Percentiles rank a stretch among this genome's conserved stretches.
Evolutionary conservation across 2,329 filamentous ascomycete genomes (phyloP).

Genomic region (Gaeumannomyces sp.): DNA sequence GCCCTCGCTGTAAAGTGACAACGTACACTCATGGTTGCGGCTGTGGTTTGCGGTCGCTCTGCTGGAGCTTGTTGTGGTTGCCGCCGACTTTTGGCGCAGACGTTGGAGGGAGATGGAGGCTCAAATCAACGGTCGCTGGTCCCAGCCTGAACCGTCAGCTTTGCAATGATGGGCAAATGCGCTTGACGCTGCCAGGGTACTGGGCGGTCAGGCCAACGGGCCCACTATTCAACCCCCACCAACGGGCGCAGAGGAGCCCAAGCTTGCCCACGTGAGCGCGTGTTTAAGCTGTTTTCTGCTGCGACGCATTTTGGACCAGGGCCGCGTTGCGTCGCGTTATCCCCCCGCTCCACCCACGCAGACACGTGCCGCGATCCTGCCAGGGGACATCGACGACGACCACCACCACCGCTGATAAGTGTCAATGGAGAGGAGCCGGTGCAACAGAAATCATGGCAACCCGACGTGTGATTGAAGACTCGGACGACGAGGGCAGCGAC

Average conservation of each 20-base stretch:
- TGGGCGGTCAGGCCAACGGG: neutral
- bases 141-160: neutral
- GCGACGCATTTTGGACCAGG: neutral
- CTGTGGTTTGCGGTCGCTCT: neutral
- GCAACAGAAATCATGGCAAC: conserved; percentile 17
- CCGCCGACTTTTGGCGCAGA: neutral
- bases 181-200: no score
- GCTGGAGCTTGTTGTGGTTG: neutral
- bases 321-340: neutral
- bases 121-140: neutral
- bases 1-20: no score
- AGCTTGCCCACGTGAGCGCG: neutral
- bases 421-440: neutral
- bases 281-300: neutral
- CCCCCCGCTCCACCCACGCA: conserved; percentile 7
- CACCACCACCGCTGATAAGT: neutral
- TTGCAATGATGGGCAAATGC: no score
- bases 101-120: neutral
- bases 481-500: conserved; percentile 26
- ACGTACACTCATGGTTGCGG: neutral
- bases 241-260: neutral
- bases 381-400: neutral
- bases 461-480: conserved; percentile 24
- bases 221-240: neutral
- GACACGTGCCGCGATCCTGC: neutral